phyloP scores from a whole-genome alignment of 2,329 filamentous ascomycete species.

The Aspergillus amoenus region DNA sequence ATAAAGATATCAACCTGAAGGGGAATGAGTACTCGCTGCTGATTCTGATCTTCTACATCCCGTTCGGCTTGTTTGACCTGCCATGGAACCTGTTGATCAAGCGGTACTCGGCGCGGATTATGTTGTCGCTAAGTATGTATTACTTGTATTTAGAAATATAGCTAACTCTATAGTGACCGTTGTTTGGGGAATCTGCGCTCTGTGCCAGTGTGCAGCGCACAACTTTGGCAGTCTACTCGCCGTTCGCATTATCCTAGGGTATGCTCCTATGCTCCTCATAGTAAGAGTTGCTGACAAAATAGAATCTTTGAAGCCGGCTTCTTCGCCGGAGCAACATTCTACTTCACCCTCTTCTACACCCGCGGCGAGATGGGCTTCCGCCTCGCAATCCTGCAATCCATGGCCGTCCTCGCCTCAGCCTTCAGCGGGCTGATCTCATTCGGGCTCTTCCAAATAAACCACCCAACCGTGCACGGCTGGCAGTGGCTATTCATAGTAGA shows the following conservation, averaged over 20 bases:
- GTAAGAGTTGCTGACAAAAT: neutral
- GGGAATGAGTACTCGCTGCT: conserved; percentile 35
- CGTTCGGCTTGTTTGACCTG: conserved; percentile 51
- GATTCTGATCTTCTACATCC: conserved; percentile 53
- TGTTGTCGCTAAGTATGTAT: conserved; percentile 33
- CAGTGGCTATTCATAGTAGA: conserved; percentile 49
- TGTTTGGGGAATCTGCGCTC: conserved; percentile 28
- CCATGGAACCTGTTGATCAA: conserved; percentile 43
- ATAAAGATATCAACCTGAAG: conserved; percentile 38
- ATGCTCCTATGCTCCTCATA: neutral
- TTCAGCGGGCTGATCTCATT: conserved; percentile 43
- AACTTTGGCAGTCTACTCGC: conserved; percentile 52
- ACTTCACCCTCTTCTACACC: conserved; percentile 50
- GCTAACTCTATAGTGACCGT: conserved; percentile 42
- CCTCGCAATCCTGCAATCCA: conserved; percentile 47
- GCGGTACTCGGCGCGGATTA: conserved; percentile 45
- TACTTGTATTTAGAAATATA: conserved; percentile 12
- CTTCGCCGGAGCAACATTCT: conserved; percentile 56
- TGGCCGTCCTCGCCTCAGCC: conserved; percentile 41
- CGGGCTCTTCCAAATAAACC: conserved; percentile 50
- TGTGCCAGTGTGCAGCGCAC: conserved; percentile 52
- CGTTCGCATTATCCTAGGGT: conserved; percentile 45
- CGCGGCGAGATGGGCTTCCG: conserved; percentile 44
- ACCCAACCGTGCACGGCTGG: conserved; percentile 48
- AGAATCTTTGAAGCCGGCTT: conserved; percentile 53